Conservation (phyloP, 306 rosid genomes). For the Dalbergia oliveri region DNA sequence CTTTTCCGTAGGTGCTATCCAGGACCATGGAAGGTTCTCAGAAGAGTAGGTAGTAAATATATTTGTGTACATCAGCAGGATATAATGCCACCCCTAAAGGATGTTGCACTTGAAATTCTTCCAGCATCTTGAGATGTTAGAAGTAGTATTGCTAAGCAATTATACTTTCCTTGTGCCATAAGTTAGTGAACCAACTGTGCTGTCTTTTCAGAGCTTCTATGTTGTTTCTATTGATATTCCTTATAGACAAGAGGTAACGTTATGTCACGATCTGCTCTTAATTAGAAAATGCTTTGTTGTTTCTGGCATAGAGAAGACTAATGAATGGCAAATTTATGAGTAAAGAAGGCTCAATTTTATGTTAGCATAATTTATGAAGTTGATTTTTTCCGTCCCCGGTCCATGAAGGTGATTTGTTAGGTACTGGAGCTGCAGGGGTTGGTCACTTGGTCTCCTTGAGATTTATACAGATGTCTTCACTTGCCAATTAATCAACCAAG, state of each 20-base stretch:
- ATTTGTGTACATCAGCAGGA: conserved; percentile 79
- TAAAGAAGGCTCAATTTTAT: too few species aligned
- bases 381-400: too few species aligned
- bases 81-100: conserved; percentile 91
- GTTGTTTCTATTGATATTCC: not conserved
- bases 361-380: too few species aligned
- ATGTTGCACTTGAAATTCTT: conserved; percentile 85
- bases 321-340: too few species aligned
- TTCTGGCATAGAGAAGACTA: not conserved
- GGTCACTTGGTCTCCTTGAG: too few species aligned
- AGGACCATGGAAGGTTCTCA: conserved; percentile 87
- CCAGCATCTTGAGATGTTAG: too few species aligned
- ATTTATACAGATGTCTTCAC: not conserved
- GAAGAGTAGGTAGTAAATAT: conserved; percentile 61
- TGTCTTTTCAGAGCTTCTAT: not conserved
- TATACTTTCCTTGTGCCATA: conserved; percentile 1
- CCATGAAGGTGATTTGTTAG: too few species aligned
- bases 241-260: not conserved
- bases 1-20: conserved; percentile 76
- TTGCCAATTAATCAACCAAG: conserved; percentile 20
- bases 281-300: not conserved
- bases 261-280: not conserved
- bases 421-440: too few species aligned
- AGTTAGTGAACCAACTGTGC: not conserved
- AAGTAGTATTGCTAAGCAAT: conserved; percentile 36